Evolutionary conservation across 129 eudicot genomes (phyloP).

Genomic region (Helianthus annuus): HanXRQr2.0-SUNRISE NC_035436.2:184689387-184689886

Average conservation of each 20-base stretch:
- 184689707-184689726: conserved; percentile 24
- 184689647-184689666: not conserved
- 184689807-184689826: too few relatives aligned
- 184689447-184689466: conserved; percentile 2
- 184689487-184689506: conserved; percentile 2
- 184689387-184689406: not conserved
- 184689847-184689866: too few relatives aligned
- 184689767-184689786: conserved; percentile 40
- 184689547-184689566: conserved; percentile 34
- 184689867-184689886: too few relatives aligned
- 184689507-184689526: not conserved
- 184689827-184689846: too few relatives aligned
- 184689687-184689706: conserved; percentile 29
- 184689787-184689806: not conserved
- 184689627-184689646: not conserved
- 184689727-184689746: not conserved
- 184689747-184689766: conserved; percentile 30
- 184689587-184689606: not conserved
- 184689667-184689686: conserved; percentile 24
- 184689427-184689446: conserved; percentile 20
- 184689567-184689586: conserved; percentile 3
- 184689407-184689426: conserved; percentile 12
- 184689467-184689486: not conserved
- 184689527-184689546: conserved; percentile 27
- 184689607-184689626: too few relatives aligned